Conservation (phyloP, 1,139 yeast genomes). For the Geotrichum klebahnii region DNA sequence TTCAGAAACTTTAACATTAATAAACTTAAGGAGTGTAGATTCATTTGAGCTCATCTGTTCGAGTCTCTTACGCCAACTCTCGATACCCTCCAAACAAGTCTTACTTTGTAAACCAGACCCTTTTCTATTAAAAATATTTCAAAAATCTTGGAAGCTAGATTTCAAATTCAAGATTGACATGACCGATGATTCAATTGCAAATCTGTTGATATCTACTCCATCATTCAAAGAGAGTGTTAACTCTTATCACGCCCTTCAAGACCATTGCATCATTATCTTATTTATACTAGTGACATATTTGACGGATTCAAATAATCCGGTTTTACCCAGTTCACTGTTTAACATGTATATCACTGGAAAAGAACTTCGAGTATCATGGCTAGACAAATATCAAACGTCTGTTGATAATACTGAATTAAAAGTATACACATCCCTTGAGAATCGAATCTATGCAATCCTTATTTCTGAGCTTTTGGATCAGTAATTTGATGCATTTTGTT, state of each 20-base stretch:
- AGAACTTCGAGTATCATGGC: not conserved
- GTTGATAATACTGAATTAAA: not conserved
- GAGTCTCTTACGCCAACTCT: not conserved
- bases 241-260: not conserved
- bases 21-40: not conserved
- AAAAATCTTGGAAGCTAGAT: not conserved
- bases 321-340: not conserved
- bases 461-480: not conserved
- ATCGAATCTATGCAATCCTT: not conserved
- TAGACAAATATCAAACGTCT: not conserved
- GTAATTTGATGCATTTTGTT: too few relatives aligned
- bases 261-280: conserved; percentile 1
- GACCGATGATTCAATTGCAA: not conserved
- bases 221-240: not conserved
- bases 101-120: not conserved
- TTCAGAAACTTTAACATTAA: not conserved
- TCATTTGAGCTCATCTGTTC: not conserved
- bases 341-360: not conserved
- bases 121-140: not conserved
- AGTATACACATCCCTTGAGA: not conserved
- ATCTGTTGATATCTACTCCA: not conserved
- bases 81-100: not conserved
- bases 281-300: not conserved
- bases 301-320: not conserved
- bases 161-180: not conserved